phyloP scores from a whole-genome alignment of 495 filamentous ascomycete species.

The Podospora anserina region DNA sequence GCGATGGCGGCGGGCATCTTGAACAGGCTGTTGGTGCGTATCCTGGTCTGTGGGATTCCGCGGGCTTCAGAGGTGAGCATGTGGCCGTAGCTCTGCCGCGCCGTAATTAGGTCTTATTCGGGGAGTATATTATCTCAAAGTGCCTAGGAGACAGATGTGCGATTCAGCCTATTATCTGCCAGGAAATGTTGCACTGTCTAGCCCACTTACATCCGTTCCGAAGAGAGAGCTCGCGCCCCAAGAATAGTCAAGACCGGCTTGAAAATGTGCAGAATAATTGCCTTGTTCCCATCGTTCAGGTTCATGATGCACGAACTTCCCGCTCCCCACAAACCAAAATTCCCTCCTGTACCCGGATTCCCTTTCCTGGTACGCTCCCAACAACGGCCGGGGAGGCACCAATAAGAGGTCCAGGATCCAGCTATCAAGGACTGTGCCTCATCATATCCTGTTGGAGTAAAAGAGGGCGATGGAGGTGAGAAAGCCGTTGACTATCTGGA shows the following conservation, averaged over 20 bases:
- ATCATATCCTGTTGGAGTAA: not conserved
- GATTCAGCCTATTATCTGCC: slow-evolving; percentile 19
- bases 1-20: slow-evolving; percentile 4
- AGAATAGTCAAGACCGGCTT: not conserved
- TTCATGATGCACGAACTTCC: slow-evolving; percentile 10
- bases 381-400: not conserved
- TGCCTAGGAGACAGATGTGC: not conserved
- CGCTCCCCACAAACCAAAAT: slow-evolving; percentile 12
- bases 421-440: not conserved
- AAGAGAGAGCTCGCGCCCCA: not conserved
- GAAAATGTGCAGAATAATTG: not conserved
- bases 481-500: not conserved
- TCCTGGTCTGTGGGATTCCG: slow-evolving; percentile 14
- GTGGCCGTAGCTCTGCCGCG: slow-evolving; percentile 1
- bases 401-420: not conserved
- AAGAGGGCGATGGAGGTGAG: not conserved
- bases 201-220: not conserved
- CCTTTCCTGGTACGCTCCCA: too few relatives aligned
- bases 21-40: slow-evolving; percentile 1
- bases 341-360: not conserved
- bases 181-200: slow-evolving; percentile 9
- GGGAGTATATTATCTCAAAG: slow-evolving; percentile 4
- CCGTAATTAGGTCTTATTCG: slow-evolving; percentile 6
- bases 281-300: not conserved
- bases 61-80: not conserved